A percentile compares a stretch with the other conserved stretches of the same genome.
These are phyloP conservation scores for Leccinum subgranulosum DNA, from an alignment of 768 basidiomycete species.

Conservation along the genomic window DNA sequence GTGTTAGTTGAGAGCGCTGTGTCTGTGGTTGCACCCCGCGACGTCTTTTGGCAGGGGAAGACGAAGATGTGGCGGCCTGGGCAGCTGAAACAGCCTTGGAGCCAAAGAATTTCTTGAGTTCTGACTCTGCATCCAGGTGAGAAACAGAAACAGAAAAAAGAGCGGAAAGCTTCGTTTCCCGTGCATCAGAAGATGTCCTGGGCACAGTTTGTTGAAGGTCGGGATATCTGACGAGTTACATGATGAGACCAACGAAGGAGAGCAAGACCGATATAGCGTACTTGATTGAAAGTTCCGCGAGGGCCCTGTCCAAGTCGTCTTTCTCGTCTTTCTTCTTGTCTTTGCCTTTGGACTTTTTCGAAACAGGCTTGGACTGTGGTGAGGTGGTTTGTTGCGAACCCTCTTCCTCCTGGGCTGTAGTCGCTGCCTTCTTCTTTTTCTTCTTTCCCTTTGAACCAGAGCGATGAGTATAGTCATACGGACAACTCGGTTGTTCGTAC, in stretches of 20 bases:
- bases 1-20: conserved; percentile 70
- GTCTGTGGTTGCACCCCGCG: conserved; percentile 35
- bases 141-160: conserved; percentile 78
- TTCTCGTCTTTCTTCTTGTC: conserved; percentile 56
- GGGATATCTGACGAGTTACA: conserved; percentile 42
- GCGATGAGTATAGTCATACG: neutral
- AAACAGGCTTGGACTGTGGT: conserved; percentile 40
- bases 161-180: conserved; percentile 38
- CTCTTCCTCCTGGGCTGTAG: conserved; percentile 4
- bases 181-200: conserved; percentile 25
- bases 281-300: conserved; percentile 84
- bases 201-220: conserved; percentile 40
- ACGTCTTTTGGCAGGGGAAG: conserved; percentile 36
- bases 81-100: conserved; percentile 77
- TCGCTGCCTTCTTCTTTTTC: conserved; percentile 36
- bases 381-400: conserved; percentile 2
- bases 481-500: conserved; percentile 6
- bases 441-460: conserved; percentile 33
- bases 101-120: conserved; percentile 93
- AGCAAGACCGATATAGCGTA: conserved; percentile 28
- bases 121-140: conserved; percentile 84
- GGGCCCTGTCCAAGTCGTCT: conserved; percentile 81
- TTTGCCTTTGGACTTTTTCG: conserved; percentile 63
- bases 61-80: conserved; percentile 36
- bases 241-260: neutral